phyloP scores from a whole-genome alignment of 2,329 filamentous ascomycete genomes.

The Paraconiothyrium sp. region DNA sequence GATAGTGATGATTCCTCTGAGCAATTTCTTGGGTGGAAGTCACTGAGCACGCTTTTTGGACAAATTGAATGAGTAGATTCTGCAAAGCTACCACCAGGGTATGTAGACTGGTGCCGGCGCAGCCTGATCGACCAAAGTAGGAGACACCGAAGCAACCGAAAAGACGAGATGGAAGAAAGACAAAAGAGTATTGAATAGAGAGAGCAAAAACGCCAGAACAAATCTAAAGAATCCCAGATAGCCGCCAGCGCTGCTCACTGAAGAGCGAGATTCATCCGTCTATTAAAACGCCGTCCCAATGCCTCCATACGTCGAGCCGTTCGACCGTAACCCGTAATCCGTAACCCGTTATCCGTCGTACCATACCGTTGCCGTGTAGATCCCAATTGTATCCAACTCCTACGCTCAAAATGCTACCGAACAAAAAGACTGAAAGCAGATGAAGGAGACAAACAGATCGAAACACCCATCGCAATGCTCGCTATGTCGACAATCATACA shows the following conservation, averaged over 20 bases:
- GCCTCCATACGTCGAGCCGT: conserved; percentile 9
- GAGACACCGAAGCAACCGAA: conserved; percentile 2
- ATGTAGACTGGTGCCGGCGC: conserved; percentile 1
- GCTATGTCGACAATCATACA: conserved; percentile 20
- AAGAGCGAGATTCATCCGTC: conserved; percentile 23
- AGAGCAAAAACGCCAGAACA: conserved; percentile 10
- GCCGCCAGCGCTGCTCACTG: conserved; percentile 23
- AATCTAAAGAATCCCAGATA: conserved; percentile 16
- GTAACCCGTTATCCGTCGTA: conserved; percentile 14
- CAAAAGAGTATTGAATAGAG: conserved; percentile 7
- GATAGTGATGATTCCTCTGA: background rate
- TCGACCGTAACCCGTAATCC: conserved; percentile 21
- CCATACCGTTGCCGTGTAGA: conserved; percentile 6
- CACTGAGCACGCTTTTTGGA: background rate
- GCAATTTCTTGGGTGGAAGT: background rate
- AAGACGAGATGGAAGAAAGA: background rate
- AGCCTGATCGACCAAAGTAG: conserved; percentile 10
- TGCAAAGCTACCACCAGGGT: conserved; percentile 13
- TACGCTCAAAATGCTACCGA: conserved; percentile 29
- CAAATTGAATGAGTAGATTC: conserved; percentile 3
- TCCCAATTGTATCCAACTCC: conserved; percentile 17
- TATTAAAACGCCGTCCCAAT: conserved; percentile 21
- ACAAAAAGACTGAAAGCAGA: conserved; percentile 10
- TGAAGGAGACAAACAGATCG: background rate
- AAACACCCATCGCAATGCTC: conserved; percentile 26